phyloP scores from a whole-genome alignment of 805 yeast species.

The Pichia kluyveri region DNA sequence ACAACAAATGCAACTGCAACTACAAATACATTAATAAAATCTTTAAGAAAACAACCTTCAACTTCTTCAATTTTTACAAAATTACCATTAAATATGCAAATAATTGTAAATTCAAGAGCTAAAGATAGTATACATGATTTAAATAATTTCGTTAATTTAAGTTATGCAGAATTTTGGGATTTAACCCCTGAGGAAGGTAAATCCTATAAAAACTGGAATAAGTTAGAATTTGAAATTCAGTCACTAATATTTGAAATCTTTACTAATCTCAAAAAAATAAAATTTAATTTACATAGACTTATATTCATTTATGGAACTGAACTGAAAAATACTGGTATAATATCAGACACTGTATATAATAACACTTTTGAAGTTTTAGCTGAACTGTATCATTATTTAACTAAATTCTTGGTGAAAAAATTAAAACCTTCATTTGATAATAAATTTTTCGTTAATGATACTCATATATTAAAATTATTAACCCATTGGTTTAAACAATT shows the following conservation, averaged over 20 bases:
- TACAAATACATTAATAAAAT: too few relatives aligned
- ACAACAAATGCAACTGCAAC: neutral
- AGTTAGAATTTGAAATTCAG: conserved; percentile 21
- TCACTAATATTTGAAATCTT: conserved; percentile 24
- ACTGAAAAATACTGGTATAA: conserved; percentile 10
- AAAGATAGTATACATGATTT: conserved; percentile 14
- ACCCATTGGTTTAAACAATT: conserved; percentile 21
- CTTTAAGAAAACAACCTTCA: neutral
- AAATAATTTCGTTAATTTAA: conserved; percentile 16
- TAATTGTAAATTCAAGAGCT: conserved; percentile 23
- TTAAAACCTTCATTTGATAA: conserved; percentile 23
- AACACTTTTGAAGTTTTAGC: conserved; percentile 22
- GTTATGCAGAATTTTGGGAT: conserved; percentile 24
- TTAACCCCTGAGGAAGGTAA: conserved; percentile 17
- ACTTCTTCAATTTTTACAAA: neutral
- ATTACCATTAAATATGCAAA: conserved; percentile 16
- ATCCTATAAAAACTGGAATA: conserved; percentile 18
- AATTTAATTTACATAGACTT: conserved; percentile 21
- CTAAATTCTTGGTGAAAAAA: conserved; percentile 16
- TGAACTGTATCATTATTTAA: conserved; percentile 18
- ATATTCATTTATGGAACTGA: conserved; percentile 21
- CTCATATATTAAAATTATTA: conserved; percentile 16
- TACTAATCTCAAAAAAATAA: conserved; percentile 17
- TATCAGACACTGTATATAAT: conserved; percentile 17
- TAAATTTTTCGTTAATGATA: conserved; percentile 21